phyloP scores from a whole-genome alignment of 495 filamentous ascomycete species.

The Polyplosphaeria fusca region DNA sequence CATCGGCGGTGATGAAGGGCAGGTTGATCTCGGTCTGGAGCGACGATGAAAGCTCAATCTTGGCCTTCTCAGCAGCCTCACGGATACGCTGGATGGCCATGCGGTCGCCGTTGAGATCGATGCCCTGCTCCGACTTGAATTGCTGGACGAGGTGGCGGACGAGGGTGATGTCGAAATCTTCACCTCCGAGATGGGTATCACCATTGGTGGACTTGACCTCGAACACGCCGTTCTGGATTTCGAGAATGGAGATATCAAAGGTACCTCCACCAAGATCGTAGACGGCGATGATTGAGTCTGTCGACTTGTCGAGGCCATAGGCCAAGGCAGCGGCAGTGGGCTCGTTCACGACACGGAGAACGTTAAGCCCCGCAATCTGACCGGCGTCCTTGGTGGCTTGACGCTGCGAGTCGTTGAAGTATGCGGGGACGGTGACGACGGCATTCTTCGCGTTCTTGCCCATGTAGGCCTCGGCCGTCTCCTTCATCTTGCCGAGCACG shows the following conservation, averaged over 20 bases:
- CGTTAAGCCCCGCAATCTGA: slow-evolving; percentile 92
- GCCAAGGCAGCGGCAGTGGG: slow-evolving; percentile 92
- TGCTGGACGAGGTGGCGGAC: slow-evolving; percentile 92
- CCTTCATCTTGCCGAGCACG: slow-evolving; percentile 97
- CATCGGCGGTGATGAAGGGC: slow-evolving; percentile 96
- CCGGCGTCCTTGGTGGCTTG: slow-evolving; percentile 98
- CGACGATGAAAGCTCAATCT: slow-evolving; percentile 97
- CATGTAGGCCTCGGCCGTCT: slow-evolving; percentile 89
- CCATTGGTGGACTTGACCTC: slow-evolving; percentile 99
- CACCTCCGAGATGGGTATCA: slow-evolving; percentile 95
- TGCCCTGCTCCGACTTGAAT: slow-evolving; percentile 93
- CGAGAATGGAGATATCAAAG: slow-evolving; percentile 96
- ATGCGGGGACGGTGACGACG: slow-evolving; percentile 93
- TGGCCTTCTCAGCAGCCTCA: slow-evolving; percentile 99
- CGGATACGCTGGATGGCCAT: slow-evolving; percentile 99
- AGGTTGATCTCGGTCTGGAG: slow-evolving; percentile 98
- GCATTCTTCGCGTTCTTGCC: slow-evolving; percentile 89
- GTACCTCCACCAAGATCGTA: slow-evolving; percentile 99
- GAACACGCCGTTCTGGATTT: slow-evolving; percentile 97
- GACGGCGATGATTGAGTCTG: slow-evolving; percentile 86
- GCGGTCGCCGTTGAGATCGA: slow-evolving; percentile 88
- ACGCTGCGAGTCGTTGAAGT: slow-evolving; percentile 98
- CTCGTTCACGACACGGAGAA: slow-evolving; percentile 95
- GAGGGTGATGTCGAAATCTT: slow-evolving; percentile 96
- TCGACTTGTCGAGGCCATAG: slow-evolving; percentile 92